Base-by-base conservation (phyloP, 192 early-diverging fungal genomes). In the Backusella tuberculispora region DNA sequence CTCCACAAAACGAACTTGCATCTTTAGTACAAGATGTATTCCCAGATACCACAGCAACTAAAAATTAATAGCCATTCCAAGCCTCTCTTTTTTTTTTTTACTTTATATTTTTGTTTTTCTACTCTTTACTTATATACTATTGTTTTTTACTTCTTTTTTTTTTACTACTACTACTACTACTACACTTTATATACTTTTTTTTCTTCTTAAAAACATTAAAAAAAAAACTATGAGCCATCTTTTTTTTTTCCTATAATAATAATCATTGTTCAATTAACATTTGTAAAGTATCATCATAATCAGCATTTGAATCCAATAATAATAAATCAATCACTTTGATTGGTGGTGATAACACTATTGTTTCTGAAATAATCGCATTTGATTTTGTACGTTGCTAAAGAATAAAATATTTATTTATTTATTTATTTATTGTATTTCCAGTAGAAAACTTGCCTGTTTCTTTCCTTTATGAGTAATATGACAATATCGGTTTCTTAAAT, bases 11-110 rank as follows among this genome's bases (percentile, higher is more conserved):
- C 5, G 79, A 80, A 40, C 69, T 80, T 26, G 74, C 70, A 34
- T 65, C 65, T 45, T 69, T 76, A 42, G 79, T 80, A 37, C 74
- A 66, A 43, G 71, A 76, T 34, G 79, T 80, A 6, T 80, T 80
- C 66, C 74, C 75, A 24, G 42, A 73, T 29, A 44, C 53, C 12
- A 65, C 69, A 41, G n/a, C n/a, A n/a, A n/a, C n/a, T n/a, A 60
- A 66, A 66, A 66, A n/a, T 19, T 41, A 41, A 37, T 65, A 15
- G 1, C 29, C 63, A n/a, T n/a, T n/a, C n/a, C n/a, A n/a, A n/a
- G n/a, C 29, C 12, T 1, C 9, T 66, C 46, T 44, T 24, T 21
- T 41, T 45, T 46, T 6, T 46, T 63, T 65, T 45, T 65, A 13
- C 6, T 37, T 42, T 21, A 38, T 37, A 21, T 17, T 29, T 50